Base-by-base conservation (phyloP, 2,329 filamentous ascomycete species). In the Arthrobotrys sinensis region DNA sequence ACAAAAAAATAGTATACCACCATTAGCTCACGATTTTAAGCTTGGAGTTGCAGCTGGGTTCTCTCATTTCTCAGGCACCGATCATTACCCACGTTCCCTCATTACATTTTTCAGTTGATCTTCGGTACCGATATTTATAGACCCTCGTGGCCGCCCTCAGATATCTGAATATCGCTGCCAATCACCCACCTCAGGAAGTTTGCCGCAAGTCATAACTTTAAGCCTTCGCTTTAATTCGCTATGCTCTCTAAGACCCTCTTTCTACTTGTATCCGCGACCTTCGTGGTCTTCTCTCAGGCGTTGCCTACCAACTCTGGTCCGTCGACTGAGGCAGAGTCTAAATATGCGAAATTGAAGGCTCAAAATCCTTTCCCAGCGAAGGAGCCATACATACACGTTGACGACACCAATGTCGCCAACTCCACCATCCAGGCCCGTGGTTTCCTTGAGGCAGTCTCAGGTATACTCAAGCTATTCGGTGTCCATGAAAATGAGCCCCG, bases 241-340 rank as follows among this genome's bases (percentile, higher is more conserved):
- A 78, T 78, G 75, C 53, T 72, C n/a, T 63, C 36, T 11, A 71
- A 68, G 16, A 72, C 48, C 40, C 14, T 71, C 34, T 14, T 78
- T 50, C 28, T 68, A 10, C 8, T 71, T 36, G 16, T 50, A 24
- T 63, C 34, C 3, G 24, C 75, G 8, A 57, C 67, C 12, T 16
- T 78, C 8, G 16, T 55, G 8, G 62, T 28, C 11, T 32, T 68
- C 12, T 53, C 75, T 6, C 50, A 64, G 1, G 36, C 69, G 10
- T 36, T 66, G 40, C 69, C 73, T 45, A 14, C 71, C 2, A 4
- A 65, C 14, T 12, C 53, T 14, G 12, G 38, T 2, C 8, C 57
- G 36, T 24, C 57, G 16, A 21, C 16, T 28, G 16, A 32, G 3
- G 21, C 28, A 21, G 19, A 60, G 4, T 40, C 36, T 10, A 60